phyloP scores from a whole-genome alignment of 2,329 filamentous ascomycete species.

The Exophiala viscosa region DNA sequence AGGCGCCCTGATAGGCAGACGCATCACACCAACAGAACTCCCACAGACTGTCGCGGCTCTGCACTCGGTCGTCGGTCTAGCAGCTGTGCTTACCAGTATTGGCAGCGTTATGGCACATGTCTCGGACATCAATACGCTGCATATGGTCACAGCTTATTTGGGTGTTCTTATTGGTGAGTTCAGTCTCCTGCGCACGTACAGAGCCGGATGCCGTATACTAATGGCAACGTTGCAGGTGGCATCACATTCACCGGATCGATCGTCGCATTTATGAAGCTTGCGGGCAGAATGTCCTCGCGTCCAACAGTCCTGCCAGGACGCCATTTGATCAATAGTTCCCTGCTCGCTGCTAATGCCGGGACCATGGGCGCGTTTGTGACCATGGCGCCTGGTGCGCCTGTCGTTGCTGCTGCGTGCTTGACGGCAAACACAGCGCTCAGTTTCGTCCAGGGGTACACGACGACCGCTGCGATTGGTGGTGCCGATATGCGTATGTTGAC shows the following conservation, averaged over 20 bases:
- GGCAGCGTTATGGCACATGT: slow-evolving; percentile 77
- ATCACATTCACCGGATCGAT: slow-evolving; percentile 90
- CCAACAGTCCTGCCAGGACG: slow-evolving; percentile 70
- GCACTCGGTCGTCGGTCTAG: slow-evolving; percentile 85
- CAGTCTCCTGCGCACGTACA: background rate
- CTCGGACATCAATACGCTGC: slow-evolving; percentile 63
- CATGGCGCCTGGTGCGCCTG: slow-evolving; percentile 73
- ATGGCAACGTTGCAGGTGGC: slow-evolving; percentile 49
- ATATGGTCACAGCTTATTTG: slow-evolving; percentile 80
- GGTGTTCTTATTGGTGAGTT: slow-evolving; percentile 71
- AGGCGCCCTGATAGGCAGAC: slow-evolving; percentile 68
- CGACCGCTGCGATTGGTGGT: slow-evolving; percentile 83
- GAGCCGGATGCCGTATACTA: no score
- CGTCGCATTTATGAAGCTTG: slow-evolving; percentile 83
- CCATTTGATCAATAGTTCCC: slow-evolving; percentile 68
- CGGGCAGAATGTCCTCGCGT: slow-evolving; percentile 74
- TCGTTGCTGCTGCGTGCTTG: slow-evolving; percentile 73
- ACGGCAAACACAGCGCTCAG: slow-evolving; percentile 72
- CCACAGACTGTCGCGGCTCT: slow-evolving; percentile 86
- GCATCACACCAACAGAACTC: slow-evolving; percentile 82
- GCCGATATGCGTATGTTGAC: slow-evolving; percentile 70
- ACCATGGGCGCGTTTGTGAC: slow-evolving; percentile 82
- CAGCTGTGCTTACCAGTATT: slow-evolving; percentile 82
- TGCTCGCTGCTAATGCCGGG: slow-evolving; percentile 72
- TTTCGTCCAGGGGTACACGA: slow-evolving; percentile 83